Base-by-base conservation (phyloP, 371 early-diverging fungal genomes). In the Funneliformis caledonium region DNA sequence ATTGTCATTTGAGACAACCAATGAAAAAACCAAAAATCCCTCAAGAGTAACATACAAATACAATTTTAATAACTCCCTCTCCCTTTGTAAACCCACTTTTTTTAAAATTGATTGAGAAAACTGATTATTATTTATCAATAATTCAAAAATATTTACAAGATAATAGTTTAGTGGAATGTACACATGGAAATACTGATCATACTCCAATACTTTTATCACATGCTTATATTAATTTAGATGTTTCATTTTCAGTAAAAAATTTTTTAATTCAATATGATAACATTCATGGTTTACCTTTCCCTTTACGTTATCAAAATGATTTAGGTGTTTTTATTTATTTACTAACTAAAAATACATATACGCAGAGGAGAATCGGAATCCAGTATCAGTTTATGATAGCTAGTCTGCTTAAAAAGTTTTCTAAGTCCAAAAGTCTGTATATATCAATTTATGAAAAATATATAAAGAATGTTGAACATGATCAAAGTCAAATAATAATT, bases 271-370 rank as follows among this genome's bases (percentile, higher is more conserved):
- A 72, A 31, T 72, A 72, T 72, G 1, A 14, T 31, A 14, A 6
- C 7, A 59, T 74, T 19, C 50, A 74, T 74, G 59, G 59, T 10
- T 52, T 74, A 22, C 59, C 74, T 14, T 56, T 16, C 2, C 59
- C 74, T 2, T 16, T 56, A 31, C 4, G 59, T 56, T n/a, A 69
- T 69, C 42, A n/a, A 69, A 69, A 69, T 69, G 69, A 69, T 42
- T 69, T 45, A 7, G 42, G n/a, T 37, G 11, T 37, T 2, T 37
- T 33, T 31, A 65, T 65, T 65, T 65, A 65, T 65, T 33, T 65
- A 31, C 33, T 37, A 11, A 65, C 67, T 65, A 8, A 33, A 31
- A 65, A 65, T 1, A 65, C 2, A 42, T n/a, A n/a, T n/a, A n/a
- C n/a, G n/a, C n/a, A n/a, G n/a, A n/a, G n/a, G n/a, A n/a, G n/a